Base-by-base conservation (phyloP, 345 rosid genomes). In the Theobroma cacao region DNA sequence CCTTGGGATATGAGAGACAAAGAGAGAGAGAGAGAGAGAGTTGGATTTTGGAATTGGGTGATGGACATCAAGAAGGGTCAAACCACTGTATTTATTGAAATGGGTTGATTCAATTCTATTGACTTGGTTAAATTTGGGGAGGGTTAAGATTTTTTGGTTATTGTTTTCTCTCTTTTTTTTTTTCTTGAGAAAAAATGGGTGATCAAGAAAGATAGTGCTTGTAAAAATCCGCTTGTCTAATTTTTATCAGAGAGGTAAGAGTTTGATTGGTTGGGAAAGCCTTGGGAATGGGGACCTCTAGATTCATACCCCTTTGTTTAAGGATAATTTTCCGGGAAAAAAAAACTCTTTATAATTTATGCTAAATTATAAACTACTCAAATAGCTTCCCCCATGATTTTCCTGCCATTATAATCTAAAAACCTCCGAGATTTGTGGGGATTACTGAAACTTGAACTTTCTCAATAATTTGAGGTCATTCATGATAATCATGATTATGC, bases 61-160 rank as follows among this genome's bases (percentile, higher is more conserved):
- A 81, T 33, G 66, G 78, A 43, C 66, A 83, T 53, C 30, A 68
- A 86, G 60, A 78, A 75, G 58, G 63, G 82, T 77, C 81, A 76
- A 81, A 62, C 62, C 31, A 58, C 43, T 28, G 64, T 65, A 34
- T 62, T 62, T 64, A 78, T 84, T 61, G 69, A 48, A 60, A n/a
- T 30, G 48, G 64, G 70, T 38, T 47, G 41, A 45, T 38, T 20
- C 66, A 50, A 26, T 67, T 72, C 47, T 18, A 50, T 64, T 63
- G 78, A 75, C 61, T 80, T 45, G 81, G 47, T 59, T 78, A 59
- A 71, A 58, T 59, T 45, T 43, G 36, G 77, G 53, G 53, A 41
- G 11, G 12, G 2, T 70, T 66, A 36, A 40, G 61, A 78, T 14
- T 45, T 74, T 52, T 4, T 30, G 1, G 5, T 52, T 52, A 7